phyloP scores from a whole-genome alignment of 2,329 filamentous ascomycete genomes.

The Trichophaea hybrida region DNA sequence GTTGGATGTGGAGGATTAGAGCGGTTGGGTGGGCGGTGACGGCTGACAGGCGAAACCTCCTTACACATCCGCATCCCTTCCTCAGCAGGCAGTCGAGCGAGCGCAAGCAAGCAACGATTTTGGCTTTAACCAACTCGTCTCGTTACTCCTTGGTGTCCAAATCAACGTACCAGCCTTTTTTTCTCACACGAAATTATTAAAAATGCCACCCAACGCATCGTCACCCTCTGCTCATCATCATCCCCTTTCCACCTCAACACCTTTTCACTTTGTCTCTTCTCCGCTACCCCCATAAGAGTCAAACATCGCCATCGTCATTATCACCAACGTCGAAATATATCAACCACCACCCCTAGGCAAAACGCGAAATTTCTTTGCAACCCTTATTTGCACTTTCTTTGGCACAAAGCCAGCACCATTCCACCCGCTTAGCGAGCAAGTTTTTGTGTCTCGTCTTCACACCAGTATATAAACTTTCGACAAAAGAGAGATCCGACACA shows the following conservation, averaged over 20 bases:
- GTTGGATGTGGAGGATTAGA: neutral
- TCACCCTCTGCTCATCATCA: neutral
- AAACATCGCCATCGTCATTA: too few relatives aligned
- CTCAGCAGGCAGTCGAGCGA: neutral
- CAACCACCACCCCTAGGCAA: too few relatives aligned
- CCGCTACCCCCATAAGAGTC: too few relatives aligned
- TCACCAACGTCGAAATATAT: too few relatives aligned
- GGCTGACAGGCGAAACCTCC: neutral
- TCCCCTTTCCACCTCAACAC: neutral
- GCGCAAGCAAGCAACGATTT: neutral
- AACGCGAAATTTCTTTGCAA: too few relatives aligned
- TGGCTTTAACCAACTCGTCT: conserved; percentile 4
- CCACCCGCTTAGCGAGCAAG: too few relatives aligned
- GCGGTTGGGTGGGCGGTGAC: neutral
- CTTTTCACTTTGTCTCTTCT: too few relatives aligned
- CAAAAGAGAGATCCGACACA: too few relatives aligned
- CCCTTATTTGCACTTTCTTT: too few relatives aligned
- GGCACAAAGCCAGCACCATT: too few relatives aligned
- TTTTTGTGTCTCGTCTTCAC: too few relatives aligned
- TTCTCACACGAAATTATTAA: conserved; percentile 1
- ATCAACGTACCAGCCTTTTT: conserved; percentile 1
- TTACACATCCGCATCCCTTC: neutral
- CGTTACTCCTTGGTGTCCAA: conserved; percentile 1
- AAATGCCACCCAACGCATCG: neutral
- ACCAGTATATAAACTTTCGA: too few relatives aligned